Base-by-base conservation (phyloP, 495 filamentous ascomycete species). In the Talaromyces nanjingensis region DNA sequence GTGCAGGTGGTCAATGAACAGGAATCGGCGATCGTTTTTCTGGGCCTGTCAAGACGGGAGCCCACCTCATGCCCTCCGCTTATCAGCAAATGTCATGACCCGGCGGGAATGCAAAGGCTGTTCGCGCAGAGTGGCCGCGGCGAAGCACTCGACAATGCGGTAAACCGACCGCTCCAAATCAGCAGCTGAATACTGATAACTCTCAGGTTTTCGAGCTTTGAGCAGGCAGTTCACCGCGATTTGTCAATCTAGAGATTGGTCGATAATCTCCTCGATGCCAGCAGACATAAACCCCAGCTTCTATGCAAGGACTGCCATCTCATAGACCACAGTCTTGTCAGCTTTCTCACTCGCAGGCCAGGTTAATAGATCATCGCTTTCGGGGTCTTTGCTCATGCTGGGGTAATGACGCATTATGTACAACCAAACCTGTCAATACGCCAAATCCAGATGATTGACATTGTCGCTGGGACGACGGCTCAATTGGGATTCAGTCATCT, bases 1-100 rank as follows among this genome's bases (percentile, higher is more conserved):
- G 57, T 74, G 64, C 24, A 77, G 33, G 18, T 65, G 59, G 58
- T 73, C 68, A 3, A 74, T 12, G 63, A 76, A 78, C 16, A 76
- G 69, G 2, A 63, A 65, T 3, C 53, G 49, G 25, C 59, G 42
- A 60, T 75, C 71, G 37, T 66, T 58, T 58, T 65, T 34, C 6
- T 72, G 64, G 49, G 65, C 63, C 39, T 22, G 52, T 18, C 60
- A 62, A 49, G 58, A 63, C 63, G 25, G 56, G 24, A 66, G 70
- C 11, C 62, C 55, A 60, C 70, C 67, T 24, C 66, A 70, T n/a
- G 69, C 65, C 52, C 25, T 62, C 60, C 64, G 52, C 11, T 42
- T 58, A 60, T 69, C 65, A 4, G 72, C 29, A 12, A 61, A 54
- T 11, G 59, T 49, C 34, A 65, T 62, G 9, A 63, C 62, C 31